Conservation (phyloP, 2,329 filamentous ascomycete genomes). For the Kalmusia sp. region DNA sequence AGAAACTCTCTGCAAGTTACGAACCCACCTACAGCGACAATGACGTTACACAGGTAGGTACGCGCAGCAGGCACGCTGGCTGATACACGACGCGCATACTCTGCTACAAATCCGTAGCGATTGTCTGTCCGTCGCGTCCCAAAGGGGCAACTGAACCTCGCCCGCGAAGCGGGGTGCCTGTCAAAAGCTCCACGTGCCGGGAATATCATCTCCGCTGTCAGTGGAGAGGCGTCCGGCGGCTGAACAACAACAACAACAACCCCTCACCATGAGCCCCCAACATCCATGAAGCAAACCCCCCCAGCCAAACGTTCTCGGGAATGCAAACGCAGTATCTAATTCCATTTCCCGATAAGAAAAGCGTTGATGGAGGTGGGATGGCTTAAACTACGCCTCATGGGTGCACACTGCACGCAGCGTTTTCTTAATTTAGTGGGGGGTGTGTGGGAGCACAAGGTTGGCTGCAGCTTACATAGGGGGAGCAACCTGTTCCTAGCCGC, state of each 20-base stretch:
- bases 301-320: background rate
- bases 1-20: no score
- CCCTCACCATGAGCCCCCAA: background rate
- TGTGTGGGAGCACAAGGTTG: background rate
- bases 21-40: background rate
- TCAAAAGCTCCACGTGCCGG: conserved; percentile 9
- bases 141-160: conserved; percentile 1
- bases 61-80: background rate
- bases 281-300: background rate
- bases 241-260: no score
- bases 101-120: conserved; percentile 4
- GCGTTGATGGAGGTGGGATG: background rate
- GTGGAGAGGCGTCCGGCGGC: conserved; percentile 6
- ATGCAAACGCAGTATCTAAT: background rate
- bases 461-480: conserved; percentile 12
- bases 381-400: background rate
- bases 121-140: background rate
- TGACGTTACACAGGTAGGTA: background rate
- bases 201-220: conserved; percentile 9
- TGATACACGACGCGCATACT: conserved; percentile 11
- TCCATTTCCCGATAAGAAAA: background rate
- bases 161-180: conserved; percentile 7
- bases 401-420: background rate
- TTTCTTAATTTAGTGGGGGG: conserved; percentile 1
- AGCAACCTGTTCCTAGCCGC: background rate